These are phyloP conservation scores for Rhytidhysteron rufulum DNA, from an alignment of 2,329 filamentous ascomycete genomes.

Conservation along the genomic window DNA sequence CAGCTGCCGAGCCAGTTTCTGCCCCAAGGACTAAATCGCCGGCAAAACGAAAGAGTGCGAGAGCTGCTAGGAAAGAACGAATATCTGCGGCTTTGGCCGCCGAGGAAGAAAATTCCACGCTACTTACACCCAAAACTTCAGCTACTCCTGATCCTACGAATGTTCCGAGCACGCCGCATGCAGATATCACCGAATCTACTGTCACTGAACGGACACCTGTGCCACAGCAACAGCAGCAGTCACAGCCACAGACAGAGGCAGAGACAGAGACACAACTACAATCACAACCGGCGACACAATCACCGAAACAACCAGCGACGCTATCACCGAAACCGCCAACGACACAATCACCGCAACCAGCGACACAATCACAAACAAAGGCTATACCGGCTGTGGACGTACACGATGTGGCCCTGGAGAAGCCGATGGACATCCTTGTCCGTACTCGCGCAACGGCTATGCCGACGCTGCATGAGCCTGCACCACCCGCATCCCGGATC, in stretches of 20 bases:
- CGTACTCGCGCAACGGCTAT: constrained; percentile 70
- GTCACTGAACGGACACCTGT: constrained; percentile 59
- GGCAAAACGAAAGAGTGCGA: constrained; percentile 64
- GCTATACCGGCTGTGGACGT: constrained; percentile 68
- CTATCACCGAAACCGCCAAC: no score
- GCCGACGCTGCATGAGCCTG: constrained; percentile 65
- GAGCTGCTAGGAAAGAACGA: constrained; percentile 38
- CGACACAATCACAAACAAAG: constrained; percentile 3
- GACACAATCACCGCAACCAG: no score
- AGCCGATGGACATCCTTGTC: constrained; percentile 88
- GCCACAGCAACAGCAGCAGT: constrained; percentile 11
- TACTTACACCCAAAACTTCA: constrained; percentile 50
- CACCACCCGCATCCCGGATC: constrained; percentile 75
- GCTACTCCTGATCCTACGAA: constrained; percentile 49
- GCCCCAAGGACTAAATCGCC: constrained; percentile 56
- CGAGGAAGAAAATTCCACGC: constrained; percentile 38
- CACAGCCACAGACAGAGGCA: no score
- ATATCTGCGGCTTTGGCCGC: constrained; percentile 36
- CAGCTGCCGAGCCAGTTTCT: constrained; percentile 48
- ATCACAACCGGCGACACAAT: no score
- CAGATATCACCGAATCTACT: constrained; percentile 67
- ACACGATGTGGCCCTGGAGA: constrained; percentile 74
- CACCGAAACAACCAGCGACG: no score
- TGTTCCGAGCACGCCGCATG: constrained; percentile 53
- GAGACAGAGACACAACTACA: constrained; percentile 40